phyloP scores from a whole-genome alignment of 2,329 filamentous ascomycete species.

The Apiospora pterosperma region DNA sequence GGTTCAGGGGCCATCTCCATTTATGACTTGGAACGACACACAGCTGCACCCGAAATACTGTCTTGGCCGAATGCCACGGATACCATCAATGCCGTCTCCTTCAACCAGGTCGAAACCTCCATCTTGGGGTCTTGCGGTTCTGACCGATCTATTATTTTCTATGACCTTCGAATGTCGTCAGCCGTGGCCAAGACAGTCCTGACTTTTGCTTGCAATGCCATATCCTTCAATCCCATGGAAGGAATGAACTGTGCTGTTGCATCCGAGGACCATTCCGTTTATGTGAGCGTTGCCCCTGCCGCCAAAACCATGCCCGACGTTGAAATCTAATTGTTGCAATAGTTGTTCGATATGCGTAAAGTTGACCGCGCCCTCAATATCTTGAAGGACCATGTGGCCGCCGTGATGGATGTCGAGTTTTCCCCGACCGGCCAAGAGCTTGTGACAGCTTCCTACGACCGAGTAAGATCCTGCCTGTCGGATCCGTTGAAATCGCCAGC shows the following conservation, averaged over 20 bases:
- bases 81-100: conserved; percentile 83
- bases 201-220: conserved; percentile 76
- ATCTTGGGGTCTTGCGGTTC: conserved; percentile 81
- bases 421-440: conserved; percentile 92
- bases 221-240: conserved; percentile 96
- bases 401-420: conserved; percentile 96
- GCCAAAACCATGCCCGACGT: background rate
- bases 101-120: conserved; percentile 93
- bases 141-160: conserved; percentile 84
- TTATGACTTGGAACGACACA: conserved; percentile 50
- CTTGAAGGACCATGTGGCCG: conserved; percentile 57
- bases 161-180: conserved; percentile 84
- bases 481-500: background rate
- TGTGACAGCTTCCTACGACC: conserved; percentile 82
- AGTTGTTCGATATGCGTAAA: conserved; percentile 92
- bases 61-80: conserved; percentile 86
- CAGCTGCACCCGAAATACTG: conserved; percentile 76
- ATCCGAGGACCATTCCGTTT: conserved; percentile 88
- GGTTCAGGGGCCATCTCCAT: conserved; percentile 74
- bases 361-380: conserved; percentile 86
- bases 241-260: conserved; percentile 92
- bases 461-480: conserved; percentile 27
- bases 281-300: background rate
- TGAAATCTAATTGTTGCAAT: conserved; percentile 26
- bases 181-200: conserved; percentile 79